Conservation (phyloP, 768 basidiomycete genomes). For the Trametes coccinea region DNA sequence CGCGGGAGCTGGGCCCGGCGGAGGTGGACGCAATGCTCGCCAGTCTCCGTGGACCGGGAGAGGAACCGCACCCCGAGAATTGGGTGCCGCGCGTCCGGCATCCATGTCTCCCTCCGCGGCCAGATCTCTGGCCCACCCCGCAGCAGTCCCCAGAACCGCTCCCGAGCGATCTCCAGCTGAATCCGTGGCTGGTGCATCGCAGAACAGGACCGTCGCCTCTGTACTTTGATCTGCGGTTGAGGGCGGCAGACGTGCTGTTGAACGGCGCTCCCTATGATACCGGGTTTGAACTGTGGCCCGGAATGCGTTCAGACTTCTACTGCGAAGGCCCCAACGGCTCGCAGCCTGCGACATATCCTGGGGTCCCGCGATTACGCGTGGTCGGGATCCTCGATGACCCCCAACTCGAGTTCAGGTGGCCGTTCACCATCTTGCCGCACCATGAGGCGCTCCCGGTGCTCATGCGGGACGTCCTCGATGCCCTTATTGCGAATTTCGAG, state of each 20-base stretch:
- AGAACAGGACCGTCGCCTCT: conserved; percentile 44
- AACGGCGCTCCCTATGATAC: conserved; percentile 16
- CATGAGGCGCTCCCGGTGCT: conserved; percentile 31
- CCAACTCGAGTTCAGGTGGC: conserved; percentile 54
- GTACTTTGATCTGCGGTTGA: conserved; percentile 48
- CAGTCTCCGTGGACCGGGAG: conserved; percentile 30
- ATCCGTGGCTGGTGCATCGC: conserved; percentile 55
- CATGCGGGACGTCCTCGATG: conserved; percentile 52
- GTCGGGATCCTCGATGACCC: conserved; percentile 53
- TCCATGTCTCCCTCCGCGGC: conserved; percentile 50
- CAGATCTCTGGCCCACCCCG: conserved; percentile 46
- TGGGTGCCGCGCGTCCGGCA: conserved; percentile 53
- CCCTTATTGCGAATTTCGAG: conserved; percentile 46
- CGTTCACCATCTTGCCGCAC: conserved; percentile 43
- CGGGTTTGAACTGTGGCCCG: not conserved
- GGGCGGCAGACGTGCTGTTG: conserved; percentile 22
- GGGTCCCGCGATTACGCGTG: conserved; percentile 58
- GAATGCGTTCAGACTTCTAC: conserved; percentile 4
- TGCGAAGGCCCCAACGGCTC: conserved; percentile 33
- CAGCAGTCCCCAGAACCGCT: conserved; percentile 42
- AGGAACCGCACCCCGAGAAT: conserved; percentile 40
- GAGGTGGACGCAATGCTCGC: conserved; percentile 36
- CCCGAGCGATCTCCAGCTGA: conserved; percentile 51
- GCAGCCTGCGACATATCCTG: conserved; percentile 68
- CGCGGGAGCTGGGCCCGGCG: conserved; percentile 21